phyloP scores from a whole-genome alignment of 2,329 filamentous ascomycete genomes.

The Trichoderma oligosporum region DNA sequence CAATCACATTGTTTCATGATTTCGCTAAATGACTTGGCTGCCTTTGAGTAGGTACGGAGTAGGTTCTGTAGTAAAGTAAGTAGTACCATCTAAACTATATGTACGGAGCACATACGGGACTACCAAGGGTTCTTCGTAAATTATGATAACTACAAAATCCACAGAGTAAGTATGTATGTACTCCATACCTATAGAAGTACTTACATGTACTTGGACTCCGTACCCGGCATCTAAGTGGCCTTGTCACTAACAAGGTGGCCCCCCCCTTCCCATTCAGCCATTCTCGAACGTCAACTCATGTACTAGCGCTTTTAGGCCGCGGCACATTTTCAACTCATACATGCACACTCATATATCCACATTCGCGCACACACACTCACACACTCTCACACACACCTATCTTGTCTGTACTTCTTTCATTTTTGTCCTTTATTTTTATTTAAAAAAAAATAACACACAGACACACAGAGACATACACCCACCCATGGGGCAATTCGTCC shows the following conservation, averaged over 20 bases:
- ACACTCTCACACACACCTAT: no score
- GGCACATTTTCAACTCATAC: conserved; percentile 3
- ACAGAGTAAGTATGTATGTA: neutral
- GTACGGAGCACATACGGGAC: no score
- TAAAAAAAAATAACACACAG: no score
- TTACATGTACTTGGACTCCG: neutral
- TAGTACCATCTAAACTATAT: no score
- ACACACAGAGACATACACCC: neutral
- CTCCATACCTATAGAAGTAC: neutral
- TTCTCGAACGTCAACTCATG: conserved; percentile 4
- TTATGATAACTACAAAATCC: neutral
- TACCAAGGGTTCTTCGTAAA: no score
- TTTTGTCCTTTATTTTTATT: no score
- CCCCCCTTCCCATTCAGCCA: neutral
- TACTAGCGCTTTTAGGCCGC: conserved; percentile 8
- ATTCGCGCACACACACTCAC: neutral
- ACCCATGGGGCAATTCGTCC: neutral
- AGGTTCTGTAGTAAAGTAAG: no score
- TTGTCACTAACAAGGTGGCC: neutral
- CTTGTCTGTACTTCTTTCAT: no score
- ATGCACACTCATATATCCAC: neutral
- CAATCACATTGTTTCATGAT: no score
- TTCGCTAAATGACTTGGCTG: no score
- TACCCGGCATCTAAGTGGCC: neutral
- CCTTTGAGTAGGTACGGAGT: no score